Evolutionary conservation across 139 green algal species (phyloP).

Genomic region (Chlorella sorokiniana): DNA sequence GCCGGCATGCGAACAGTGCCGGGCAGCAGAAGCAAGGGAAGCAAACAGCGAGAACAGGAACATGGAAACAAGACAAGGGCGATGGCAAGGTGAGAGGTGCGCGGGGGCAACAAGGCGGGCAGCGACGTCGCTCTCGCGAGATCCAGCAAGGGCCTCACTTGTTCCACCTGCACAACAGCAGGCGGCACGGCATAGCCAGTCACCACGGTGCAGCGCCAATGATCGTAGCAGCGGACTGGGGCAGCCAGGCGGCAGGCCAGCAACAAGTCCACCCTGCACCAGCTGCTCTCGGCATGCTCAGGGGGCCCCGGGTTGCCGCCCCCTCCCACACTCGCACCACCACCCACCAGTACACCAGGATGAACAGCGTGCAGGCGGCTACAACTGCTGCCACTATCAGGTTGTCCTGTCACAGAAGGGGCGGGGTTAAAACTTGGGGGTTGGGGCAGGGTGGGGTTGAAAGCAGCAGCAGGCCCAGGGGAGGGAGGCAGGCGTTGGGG

Average conservation of each 20-base stretch:
- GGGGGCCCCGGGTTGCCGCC: too few species aligned
- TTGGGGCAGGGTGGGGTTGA: neutral
- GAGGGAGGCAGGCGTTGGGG: too few species aligned
- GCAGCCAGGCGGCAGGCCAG: neutral
- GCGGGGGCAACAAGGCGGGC: neutral
- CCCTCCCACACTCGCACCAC: neutral
- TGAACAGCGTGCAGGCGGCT: conserved; percentile 80
- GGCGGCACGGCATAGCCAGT: too few species aligned
- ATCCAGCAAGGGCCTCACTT: neutral
- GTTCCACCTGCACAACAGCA: neutral
- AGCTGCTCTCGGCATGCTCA: too few species aligned
- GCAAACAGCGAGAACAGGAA: neutral
- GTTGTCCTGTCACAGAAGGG: conserved; percentile 69
- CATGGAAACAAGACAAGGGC: neutral
- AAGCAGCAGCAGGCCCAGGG: too few species aligned
- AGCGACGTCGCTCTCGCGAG: neutral
- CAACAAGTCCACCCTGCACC: too few species aligned
- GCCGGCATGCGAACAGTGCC: neutral
- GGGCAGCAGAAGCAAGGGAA: neutral
- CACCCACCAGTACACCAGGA: conserved; percentile 85
- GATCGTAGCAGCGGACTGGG: neutral
- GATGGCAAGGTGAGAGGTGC: neutral
- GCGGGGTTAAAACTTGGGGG: too few species aligned
- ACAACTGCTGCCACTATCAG: conserved; percentile 87
- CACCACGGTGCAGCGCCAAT: too few species aligned